phyloP scores from a whole-genome alignment of 2,329 filamentous ascomycete genomes.

The Ascochyta viciae-villosae region DNA sequence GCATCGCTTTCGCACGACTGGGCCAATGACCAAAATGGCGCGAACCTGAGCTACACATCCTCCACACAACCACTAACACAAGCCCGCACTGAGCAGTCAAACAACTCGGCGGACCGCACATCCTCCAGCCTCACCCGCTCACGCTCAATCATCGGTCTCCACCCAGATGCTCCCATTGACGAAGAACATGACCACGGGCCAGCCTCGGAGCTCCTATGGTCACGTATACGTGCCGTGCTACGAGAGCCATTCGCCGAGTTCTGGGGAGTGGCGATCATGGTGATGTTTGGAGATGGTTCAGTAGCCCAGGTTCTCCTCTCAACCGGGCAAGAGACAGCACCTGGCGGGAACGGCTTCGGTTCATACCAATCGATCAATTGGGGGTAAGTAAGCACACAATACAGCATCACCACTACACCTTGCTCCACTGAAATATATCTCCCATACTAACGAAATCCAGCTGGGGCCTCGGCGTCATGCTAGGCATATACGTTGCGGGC shows the following conservation, averaged over 20 bases:
- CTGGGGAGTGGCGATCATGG: constrained; percentile 52
- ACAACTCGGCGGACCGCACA: constrained; percentile 24
- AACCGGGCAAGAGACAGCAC: constrained; percentile 46
- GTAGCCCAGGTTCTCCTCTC: constrained; percentile 54
- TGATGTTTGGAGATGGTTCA: constrained; percentile 54
- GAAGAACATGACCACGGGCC: constrained; percentile 50
- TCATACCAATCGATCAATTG: constrained; percentile 53
- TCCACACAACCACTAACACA: constrained; percentile 24
- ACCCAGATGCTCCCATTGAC: constrained; percentile 51
- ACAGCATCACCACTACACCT: not conserved
- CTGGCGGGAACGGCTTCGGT: constrained; percentile 53
- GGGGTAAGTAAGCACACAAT: constrained; percentile 40
- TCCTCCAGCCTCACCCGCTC: constrained; percentile 33
- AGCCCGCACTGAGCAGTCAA: constrained; percentile 28
- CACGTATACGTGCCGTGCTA: constrained; percentile 45
- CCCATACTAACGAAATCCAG: constrained; percentile 23
- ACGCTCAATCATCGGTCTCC: constrained; percentile 44
- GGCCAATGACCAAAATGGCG: constrained; percentile 20
- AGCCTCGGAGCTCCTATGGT: constrained; percentile 49
- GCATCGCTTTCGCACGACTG: constrained; percentile 29
- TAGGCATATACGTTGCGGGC: constrained; percentile 67
- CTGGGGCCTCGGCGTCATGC: constrained; percentile 50
- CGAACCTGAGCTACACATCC: constrained; percentile 19
- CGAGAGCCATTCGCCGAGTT: constrained; percentile 56
- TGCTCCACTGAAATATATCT: not conserved